Conservation (phyloP, 805 yeast genomes). For the Starmerella gropengiesseri region DNA sequence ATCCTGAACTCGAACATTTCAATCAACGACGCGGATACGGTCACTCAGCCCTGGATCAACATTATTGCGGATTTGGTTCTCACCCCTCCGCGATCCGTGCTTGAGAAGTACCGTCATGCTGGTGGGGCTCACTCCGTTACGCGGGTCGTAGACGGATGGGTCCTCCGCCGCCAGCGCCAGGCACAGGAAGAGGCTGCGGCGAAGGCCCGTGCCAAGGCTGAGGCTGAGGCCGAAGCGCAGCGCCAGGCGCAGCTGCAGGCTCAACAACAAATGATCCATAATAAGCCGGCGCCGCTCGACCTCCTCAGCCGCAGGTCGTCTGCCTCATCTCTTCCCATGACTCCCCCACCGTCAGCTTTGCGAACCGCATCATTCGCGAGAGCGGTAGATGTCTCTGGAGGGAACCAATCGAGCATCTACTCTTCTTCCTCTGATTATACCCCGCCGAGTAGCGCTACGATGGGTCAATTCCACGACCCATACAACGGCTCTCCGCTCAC, state of each 20-base stretch:
- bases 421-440: constrained; percentile 14
- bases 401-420: neutral
- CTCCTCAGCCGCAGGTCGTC: constrained; percentile 12
- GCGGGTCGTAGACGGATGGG: constrained; percentile 27
- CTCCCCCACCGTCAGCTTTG: constrained; percentile 32
- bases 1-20: constrained; percentile 17
- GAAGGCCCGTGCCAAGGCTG: constrained; percentile 15
- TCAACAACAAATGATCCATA: constrained; percentile 15
- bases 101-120: constrained; percentile 31
- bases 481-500: constrained; percentile 19
- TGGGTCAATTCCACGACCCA: constrained; percentile 8
- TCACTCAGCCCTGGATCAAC: constrained; percentile 27
- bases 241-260: constrained; percentile 2
- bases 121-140: constrained; percentile 28
- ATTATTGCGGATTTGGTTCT: constrained; percentile 29
- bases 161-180: constrained; percentile 28
- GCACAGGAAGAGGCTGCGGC: constrained; percentile 23
- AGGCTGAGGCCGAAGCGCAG: constrained; percentile 14
- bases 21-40: constrained; percentile 16
- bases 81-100: constrained; percentile 30
- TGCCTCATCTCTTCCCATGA: constrained; percentile 24
- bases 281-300: constrained; percentile 14
- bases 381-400: neutral
- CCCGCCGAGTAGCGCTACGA: constrained; percentile 15
- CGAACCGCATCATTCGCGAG: constrained; percentile 22